phyloP scores from a whole-genome alignment of 495 filamentous ascomycete genomes.

The Penicillium canescens region DNA sequence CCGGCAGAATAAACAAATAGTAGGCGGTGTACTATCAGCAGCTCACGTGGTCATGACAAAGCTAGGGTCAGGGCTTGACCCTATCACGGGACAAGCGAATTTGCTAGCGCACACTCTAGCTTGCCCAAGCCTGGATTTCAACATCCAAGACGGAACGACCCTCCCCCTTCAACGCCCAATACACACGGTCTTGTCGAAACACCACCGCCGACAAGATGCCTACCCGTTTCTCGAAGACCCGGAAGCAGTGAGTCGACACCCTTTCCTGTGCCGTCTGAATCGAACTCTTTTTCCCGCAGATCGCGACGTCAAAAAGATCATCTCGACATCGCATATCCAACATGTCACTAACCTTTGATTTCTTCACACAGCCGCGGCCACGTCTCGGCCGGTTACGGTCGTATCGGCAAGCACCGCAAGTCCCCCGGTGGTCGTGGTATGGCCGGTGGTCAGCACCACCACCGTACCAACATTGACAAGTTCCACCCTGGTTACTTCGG shows the following conservation, averaged over 20 bases:
- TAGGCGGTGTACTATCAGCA: conserved; percentile 2
- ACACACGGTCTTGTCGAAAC: conserved; percentile 47
- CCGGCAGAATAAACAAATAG: background rate
- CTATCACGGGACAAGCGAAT: conserved; percentile 43
- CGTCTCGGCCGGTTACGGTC: conserved; percentile 91
- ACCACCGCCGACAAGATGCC: conserved; percentile 65
- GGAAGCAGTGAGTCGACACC: conserved; percentile 70
- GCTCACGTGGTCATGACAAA: conserved; percentile 11
- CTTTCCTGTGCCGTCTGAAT: conserved; percentile 19
- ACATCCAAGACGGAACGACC: conserved; percentile 39
- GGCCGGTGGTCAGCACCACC: conserved; percentile 93
- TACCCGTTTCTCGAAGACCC: conserved; percentile 78
- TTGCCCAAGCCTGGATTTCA: conserved; percentile 41
- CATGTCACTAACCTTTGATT: conserved; percentile 22
- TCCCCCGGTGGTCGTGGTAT: conserved; percentile 93
- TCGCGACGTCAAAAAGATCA: conserved; percentile 19
- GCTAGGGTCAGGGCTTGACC: conserved; percentile 28
- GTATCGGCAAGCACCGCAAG: conserved; percentile 92
- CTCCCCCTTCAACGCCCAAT: conserved; percentile 46
- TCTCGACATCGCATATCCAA: conserved; percentile 22
- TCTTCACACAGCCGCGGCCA: conserved; percentile 72
- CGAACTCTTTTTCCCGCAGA: conserved; percentile 16
- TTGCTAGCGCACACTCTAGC: conserved; percentile 47
- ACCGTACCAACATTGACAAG: conserved; percentile 92
- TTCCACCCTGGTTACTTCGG: conserved; percentile 97